Base-by-base conservation (phyloP, 139 green algal species). In the Diplosphaera chodatii region DNA sequence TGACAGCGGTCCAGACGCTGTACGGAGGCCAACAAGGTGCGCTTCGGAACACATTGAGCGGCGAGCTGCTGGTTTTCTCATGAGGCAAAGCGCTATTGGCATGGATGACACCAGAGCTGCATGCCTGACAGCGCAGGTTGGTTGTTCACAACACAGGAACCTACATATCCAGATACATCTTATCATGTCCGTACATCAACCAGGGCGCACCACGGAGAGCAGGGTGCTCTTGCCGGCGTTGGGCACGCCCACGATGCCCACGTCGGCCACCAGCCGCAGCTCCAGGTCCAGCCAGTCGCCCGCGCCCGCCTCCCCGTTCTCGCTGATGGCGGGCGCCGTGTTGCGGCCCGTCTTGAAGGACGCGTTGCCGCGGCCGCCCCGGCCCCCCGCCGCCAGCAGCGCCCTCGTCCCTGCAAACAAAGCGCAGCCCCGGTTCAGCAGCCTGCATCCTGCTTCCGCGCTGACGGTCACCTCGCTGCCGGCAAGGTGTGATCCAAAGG, bases 201-300 rank as follows among this genome's bases (percentile, higher is more conserved):
- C 13, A 25, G 25, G 48, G 3, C 48, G 91, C 18, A 99, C 67
- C 62, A 91, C 87, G 40, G 70, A 77, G 56, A 99, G 86, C 70
- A 99, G 84, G 18, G 95, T 98, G 67, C 69, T 88, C 80, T 99
- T 99, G 68, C 95, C 94, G 3, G 87, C 93, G 76, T 96, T 97
- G 41, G 94, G 94, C 15, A 92, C 84, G 21, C 95, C 96, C 3
- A 99, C 86, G 71, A 99, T 96, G 72, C 95, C 95, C 29, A 96
- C 91, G 75, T 99, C 95, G 1, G 96, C 96, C 32, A 99, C 75
- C 32, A 80, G 69, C 25, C 63, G 62, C 55, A 98, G 87, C 84
- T 98, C 93, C 72, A 98, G 83, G 65, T 97, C 85, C 25, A 94
- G n/a, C 88, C 89, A 97, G 48, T 70, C 55, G 74, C 94, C 88